phyloP scores from a whole-genome alignment of 1,284 basidiomycete species.

The Boletus subluridellus region DNA sequence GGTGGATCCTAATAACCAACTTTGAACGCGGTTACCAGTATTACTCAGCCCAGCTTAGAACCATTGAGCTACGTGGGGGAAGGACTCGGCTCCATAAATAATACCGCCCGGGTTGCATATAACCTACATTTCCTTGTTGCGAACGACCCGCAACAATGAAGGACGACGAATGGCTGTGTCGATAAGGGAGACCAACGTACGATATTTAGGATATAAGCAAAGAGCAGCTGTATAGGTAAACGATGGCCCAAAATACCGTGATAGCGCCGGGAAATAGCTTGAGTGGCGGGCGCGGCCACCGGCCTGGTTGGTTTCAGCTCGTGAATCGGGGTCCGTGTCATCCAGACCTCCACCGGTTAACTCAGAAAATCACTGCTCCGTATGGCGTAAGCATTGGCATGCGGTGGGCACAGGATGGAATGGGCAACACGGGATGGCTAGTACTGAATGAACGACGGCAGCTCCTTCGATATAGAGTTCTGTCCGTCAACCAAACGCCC shows the following conservation, averaged over 20 bases:
- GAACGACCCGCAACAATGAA: neutral
- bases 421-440: slow-evolving; percentile 6
- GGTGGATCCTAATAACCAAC: slow-evolving; percentile 15
- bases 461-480: slow-evolving; percentile 30
- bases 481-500: slow-evolving; percentile 55
- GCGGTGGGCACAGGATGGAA: slow-evolving; percentile 9
- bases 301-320: neutral
- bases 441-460: slow-evolving; percentile 22
- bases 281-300: neutral
- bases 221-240: neutral
- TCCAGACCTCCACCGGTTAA: neutral
- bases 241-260: neutral
- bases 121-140: neutral
- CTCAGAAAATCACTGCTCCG: neutral
- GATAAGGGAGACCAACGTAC: neutral
- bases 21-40: neutral
- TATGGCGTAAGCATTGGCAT: neutral
- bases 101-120: neutral
- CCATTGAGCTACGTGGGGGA: neutral
- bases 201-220: neutral
- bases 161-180: neutral
- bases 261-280: neutral
- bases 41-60: neutral
- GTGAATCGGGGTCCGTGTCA: neutral
- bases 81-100: neutral